Conservation (phyloP, 1,139 yeast species). For the Martiniozyma asiatica region DNA sequence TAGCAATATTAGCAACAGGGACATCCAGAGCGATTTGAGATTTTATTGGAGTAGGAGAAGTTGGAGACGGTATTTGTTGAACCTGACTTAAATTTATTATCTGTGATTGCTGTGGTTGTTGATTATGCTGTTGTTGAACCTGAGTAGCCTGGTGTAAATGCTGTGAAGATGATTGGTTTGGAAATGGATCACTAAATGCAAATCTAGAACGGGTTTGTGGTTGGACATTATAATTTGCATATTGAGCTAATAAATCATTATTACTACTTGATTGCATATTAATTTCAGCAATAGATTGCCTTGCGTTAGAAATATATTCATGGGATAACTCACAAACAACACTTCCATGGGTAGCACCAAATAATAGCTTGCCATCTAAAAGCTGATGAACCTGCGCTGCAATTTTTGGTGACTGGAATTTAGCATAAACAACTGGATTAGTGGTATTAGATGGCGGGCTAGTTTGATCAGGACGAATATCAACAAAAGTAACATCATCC, state of each 20-base stretch:
- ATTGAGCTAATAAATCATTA: slow-evolving; percentile 2
- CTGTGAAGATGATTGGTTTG: no score
- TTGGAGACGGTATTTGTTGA: slow-evolving; percentile 9
- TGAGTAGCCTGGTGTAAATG: no score
- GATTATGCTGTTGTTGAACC: slow-evolving; percentile 8
- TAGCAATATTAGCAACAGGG: no score
- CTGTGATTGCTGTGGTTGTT: slow-evolving; percentile 11
- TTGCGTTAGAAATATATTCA: no score
- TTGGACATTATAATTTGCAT: slow-evolving; percentile 4
- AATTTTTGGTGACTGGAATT: slow-evolving; percentile 49
- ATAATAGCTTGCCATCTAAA: slow-evolving; percentile 52
- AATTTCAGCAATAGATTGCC: no score
- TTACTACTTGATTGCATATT: no score
- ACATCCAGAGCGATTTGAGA: no score
- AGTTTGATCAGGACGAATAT: slow-evolving; percentile 32
- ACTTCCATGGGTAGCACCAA: slow-evolving; percentile 47
- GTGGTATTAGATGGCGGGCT: slow-evolving; percentile 10
- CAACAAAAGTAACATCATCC: slow-evolving; percentile 50
- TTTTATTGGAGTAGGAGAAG: slow-evolving; percentile 7
- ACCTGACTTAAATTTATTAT: no score
- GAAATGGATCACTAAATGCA: slow-evolving; percentile 5
- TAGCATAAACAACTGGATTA: slow-evolving; percentile 38
- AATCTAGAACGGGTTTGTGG: slow-evolving; percentile 4
- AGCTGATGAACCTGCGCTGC: slow-evolving; percentile 64
- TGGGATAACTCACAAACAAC: slow-evolving; percentile 22